Conservation (phyloP, 495 filamentous ascomycete species). For the Aspergillus nidulans region DNA sequence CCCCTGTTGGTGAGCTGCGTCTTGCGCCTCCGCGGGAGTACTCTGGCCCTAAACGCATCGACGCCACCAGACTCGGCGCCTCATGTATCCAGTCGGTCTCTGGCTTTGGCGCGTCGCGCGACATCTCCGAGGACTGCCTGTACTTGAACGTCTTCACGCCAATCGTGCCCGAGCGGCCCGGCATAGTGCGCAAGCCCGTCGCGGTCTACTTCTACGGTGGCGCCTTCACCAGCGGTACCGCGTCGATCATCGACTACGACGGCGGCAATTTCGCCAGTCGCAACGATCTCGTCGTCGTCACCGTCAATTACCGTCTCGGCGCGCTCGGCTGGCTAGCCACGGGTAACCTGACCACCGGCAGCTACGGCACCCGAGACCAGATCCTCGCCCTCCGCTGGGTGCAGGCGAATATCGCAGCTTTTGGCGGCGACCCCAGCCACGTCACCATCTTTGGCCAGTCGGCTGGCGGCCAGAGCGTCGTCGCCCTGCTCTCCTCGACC, state of each 20-base stretch:
- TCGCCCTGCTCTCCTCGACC: slow-evolving; percentile 43
- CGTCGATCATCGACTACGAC: slow-evolving; percentile 35
- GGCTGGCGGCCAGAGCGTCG: slow-evolving; percentile 52
- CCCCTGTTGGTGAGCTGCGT: slow-evolving; percentile 32
- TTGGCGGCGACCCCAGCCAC: slow-evolving; percentile 46
- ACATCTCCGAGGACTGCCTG: slow-evolving; percentile 42
- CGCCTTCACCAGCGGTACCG: slow-evolving; percentile 37
- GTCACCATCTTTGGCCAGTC: slow-evolving; percentile 51
- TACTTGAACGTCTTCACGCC: slow-evolving; percentile 37
- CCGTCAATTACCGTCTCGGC: slow-evolving; percentile 43
- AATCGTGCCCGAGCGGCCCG: slow-evolving; percentile 10
- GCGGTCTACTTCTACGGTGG: slow-evolving; percentile 46
- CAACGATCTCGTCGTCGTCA: slow-evolving; percentile 47
- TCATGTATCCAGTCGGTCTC: slow-evolving; percentile 40
- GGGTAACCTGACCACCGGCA: slow-evolving; percentile 27
- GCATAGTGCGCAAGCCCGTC: slow-evolving; percentile 22
- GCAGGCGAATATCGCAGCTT: slow-evolving; percentile 44
- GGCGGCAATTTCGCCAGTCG: slow-evolving; percentile 42
- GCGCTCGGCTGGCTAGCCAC: slow-evolving; percentile 40
- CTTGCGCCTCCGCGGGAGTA: slow-evolving; percentile 41
- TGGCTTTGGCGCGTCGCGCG: neutral
- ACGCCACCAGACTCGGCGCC: slow-evolving; percentile 39
- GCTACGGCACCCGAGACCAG: slow-evolving; percentile 37
- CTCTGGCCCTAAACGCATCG: slow-evolving; percentile 33
- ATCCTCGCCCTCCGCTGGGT: slow-evolving; percentile 48